phyloP scores from a whole-genome alignment of 83 land plant species.

The Picea abies region DNA sequence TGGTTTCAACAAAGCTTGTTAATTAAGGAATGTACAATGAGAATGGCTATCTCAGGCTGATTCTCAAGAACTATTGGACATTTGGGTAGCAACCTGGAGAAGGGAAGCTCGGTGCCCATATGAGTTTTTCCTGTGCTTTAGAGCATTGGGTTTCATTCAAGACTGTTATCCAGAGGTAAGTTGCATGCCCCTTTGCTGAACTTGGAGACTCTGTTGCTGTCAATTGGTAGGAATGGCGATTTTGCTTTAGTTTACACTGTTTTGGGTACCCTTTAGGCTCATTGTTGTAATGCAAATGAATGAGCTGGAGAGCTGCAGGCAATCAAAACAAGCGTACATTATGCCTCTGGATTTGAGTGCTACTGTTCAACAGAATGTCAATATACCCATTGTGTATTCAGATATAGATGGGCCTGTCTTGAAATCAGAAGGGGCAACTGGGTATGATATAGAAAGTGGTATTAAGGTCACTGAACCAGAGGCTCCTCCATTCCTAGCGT shows the following conservation, averaged over 20 bases:
- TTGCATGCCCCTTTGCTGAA: not conserved
- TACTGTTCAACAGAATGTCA: not conserved
- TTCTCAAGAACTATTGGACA: not conserved
- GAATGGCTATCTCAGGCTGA: too few relatives aligned
- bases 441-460: not conserved
- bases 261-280: not conserved
- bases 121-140: not conserved
- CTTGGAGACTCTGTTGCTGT: not conserved
- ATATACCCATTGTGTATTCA: not conserved
- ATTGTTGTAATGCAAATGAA: not conserved
- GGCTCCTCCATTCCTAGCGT: not conserved
- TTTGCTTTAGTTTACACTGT: not conserved
- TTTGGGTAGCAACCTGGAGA: not conserved
- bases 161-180: not conserved
- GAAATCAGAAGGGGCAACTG: not conserved
- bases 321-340: not conserved
- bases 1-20: not conserved
- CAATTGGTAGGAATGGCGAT: not conserved
- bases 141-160: not conserved
- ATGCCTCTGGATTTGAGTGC: not conserved
- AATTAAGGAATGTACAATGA: not conserved
- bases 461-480: not conserved
- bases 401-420: not conserved
- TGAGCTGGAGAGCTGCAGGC: not conserved
- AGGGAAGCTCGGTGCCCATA: not conserved